A percentile compares a stretch with the other conserved stretches of the same genome.
Conservation (phyloP, 1,284 basidiomycete species). For the Sutorius eximius region DNA sequence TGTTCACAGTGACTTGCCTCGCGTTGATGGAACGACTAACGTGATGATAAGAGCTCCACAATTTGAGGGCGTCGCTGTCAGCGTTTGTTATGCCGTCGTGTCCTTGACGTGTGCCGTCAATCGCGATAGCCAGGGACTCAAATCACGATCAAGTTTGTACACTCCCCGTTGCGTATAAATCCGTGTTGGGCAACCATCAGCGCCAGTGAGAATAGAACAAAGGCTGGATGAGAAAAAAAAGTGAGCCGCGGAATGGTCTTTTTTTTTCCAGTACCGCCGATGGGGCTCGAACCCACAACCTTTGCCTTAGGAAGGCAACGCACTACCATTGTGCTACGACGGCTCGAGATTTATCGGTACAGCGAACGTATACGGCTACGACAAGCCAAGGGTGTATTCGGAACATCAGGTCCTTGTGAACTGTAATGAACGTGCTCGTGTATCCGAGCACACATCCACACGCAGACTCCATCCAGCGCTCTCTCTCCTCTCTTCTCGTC, state of each 20-base stretch:
- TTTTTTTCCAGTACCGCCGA: constrained; percentile 36
- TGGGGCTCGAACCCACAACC: constrained; percentile 42
- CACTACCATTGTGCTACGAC: constrained; percentile 43
- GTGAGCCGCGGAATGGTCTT: constrained; percentile 22
- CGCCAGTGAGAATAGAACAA: not conserved
- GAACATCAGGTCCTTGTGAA: not conserved
- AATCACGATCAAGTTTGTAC: not conserved
- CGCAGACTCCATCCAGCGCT: constrained; percentile 55
- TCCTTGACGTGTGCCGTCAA: not conserved
- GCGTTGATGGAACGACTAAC: not conserved
- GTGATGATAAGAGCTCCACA: not conserved
- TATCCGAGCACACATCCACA: constrained; percentile 71
- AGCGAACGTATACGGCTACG: not conserved
- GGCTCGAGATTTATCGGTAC: constrained; percentile 14
- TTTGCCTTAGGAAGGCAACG: constrained; percentile 43
- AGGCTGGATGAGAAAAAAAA: constrained; percentile 6
- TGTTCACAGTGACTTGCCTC: constrained; percentile 2
- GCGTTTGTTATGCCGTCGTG: not conserved
- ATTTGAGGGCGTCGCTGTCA: not conserved
- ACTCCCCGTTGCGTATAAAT: not conserved
- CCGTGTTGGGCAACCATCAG: not conserved
- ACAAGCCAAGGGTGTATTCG: not conserved
- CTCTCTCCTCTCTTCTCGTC: constrained; percentile 59
- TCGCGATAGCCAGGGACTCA: not conserved
- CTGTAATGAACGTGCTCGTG: constrained; percentile 74